phyloP scores from a whole-genome alignment of 345 rosid species.

The Salix arbutifolia region DNA sequence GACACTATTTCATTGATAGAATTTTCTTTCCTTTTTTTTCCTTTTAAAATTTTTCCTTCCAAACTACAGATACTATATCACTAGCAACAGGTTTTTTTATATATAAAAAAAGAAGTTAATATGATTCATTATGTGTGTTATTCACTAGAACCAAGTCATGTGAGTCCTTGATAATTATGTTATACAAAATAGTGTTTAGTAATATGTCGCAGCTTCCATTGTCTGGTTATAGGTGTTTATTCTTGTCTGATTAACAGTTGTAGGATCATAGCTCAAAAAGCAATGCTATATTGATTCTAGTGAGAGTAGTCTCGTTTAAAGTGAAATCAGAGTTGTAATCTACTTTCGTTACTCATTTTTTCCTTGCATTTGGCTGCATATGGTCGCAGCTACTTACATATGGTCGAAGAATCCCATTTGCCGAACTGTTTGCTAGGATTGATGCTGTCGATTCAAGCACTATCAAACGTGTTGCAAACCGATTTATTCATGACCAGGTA shows the following conservation, averaged over 20 bases:
- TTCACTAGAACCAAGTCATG: neutral
- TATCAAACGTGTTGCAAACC: constrained; percentile 82
- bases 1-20: neutral
- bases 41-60: neutral
- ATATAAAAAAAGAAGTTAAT: too few relatives aligned
- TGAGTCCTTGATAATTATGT: neutral
- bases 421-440: constrained; percentile 86
- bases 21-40: neutral
- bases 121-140: too few relatives aligned
- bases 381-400: constrained; percentile 79
- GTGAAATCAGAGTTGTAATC: neutral
- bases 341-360: neutral
- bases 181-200: neutral
- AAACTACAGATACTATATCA: neutral
- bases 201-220: neutral
- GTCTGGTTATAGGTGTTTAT: neutral
- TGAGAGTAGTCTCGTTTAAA: neutral
- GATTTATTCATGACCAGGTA: constrained; percentile 86
- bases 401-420: constrained; percentile 85
- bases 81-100: neutral
- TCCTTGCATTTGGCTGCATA: neutral
- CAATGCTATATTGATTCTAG: neutral
- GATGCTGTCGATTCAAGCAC: constrained; percentile 90
- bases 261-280: neutral
- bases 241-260: neutral